Evolutionary conservation across 192 early-diverging fungal genomes (phyloP).

Genomic region (Coemansia sp.): DNA sequence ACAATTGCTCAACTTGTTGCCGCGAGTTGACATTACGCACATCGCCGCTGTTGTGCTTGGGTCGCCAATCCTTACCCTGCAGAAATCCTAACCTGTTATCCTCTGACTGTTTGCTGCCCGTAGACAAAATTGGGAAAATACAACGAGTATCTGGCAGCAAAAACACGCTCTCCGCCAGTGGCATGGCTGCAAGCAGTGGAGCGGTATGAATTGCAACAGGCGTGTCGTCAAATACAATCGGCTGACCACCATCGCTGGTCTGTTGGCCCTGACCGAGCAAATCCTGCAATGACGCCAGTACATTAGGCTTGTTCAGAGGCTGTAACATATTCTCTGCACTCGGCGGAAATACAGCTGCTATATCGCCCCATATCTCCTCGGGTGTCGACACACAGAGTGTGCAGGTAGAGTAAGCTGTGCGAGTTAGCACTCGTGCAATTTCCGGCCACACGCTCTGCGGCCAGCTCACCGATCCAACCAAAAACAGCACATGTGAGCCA

Average conservation of each 20-base stretch:
- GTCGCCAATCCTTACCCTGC: background rate
- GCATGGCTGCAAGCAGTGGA: conserved; percentile 14
- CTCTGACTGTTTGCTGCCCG: background rate
- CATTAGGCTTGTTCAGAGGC: conserved; percentile 12
- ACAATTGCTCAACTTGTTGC: conserved; percentile 27
- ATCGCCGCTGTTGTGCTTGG: background rate
- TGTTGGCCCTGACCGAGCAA: conserved; percentile 13
- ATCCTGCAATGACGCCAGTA: conserved; percentile 6
- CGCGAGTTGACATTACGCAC: conserved; percentile 1
- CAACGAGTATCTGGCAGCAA: conserved; percentile 23
- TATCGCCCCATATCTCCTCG: conserved; percentile 31
- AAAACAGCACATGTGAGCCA: conserved; percentile 35
- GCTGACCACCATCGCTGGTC: background rate
- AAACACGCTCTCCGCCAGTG: conserved; percentile 21
- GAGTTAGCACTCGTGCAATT: conserved; percentile 11
- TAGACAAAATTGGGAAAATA: conserved; percentile 3
- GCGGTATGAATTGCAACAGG: conserved; percentile 12
- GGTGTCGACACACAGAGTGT: conserved; percentile 36
- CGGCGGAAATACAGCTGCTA: conserved; percentile 21
- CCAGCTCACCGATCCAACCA: conserved; percentile 39
- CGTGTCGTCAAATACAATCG: conserved; percentile 1
- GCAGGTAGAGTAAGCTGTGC: conserved; percentile 9
- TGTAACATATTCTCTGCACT: background rate
- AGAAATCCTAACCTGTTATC: background rate
- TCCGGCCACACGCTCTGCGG: conserved; percentile 19